phyloP scores from a whole-genome alignment of 495 filamentous ascomycete genomes.

The Pseudomonodictys pantanalensis region DNA sequence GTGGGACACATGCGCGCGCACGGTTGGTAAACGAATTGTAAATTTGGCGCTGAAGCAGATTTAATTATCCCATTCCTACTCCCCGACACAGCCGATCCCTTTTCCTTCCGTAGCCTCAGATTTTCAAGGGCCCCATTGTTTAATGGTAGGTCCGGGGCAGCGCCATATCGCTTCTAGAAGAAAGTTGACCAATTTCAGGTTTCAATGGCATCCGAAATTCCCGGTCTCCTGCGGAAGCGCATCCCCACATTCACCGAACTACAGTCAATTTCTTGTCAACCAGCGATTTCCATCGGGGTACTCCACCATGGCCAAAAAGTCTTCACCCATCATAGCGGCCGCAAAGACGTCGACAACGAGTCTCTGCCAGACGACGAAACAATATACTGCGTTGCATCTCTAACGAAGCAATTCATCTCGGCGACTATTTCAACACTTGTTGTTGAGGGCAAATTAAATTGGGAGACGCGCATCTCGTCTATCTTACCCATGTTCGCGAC shows the following conservation, averaged over 20 bases:
- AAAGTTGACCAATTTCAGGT: too few species aligned
- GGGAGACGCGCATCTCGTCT: not conserved
- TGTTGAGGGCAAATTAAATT: not conserved
- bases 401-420: not conserved
- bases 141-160: too few species aligned
- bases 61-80: too few species aligned
- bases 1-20: too few species aligned
- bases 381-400: not conserved
- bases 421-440: not conserved
- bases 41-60: too few species aligned
- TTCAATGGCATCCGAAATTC: not conserved
- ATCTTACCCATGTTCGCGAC: not conserved
- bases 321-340: not conserved
- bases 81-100: too few species aligned
- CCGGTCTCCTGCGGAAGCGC: not conserved
- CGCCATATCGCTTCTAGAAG: too few species aligned
- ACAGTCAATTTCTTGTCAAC: not conserved
- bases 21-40: too few species aligned
- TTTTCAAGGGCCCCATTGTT: too few species aligned
- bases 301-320: not conserved
- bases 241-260: not conserved
- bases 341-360: not conserved
- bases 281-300: not conserved
- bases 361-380: not conserved
- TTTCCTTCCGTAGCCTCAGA: too few species aligned